phyloP scores from a whole-genome alignment of 306 rosid species.

The Pyrus pyrifolia region DNA sequence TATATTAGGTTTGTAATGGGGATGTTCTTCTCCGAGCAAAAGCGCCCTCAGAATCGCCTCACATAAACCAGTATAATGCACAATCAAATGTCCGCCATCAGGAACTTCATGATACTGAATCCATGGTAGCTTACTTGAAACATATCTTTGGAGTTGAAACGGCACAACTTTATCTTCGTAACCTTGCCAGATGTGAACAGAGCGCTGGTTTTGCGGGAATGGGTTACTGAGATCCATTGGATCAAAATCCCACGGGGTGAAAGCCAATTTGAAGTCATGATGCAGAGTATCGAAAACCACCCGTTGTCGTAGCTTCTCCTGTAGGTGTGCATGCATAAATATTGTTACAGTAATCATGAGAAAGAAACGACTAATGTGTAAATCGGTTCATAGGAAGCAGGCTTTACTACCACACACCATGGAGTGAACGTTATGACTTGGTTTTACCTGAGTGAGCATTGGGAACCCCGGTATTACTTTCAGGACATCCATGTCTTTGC shows the following conservation, averaged over 20 bases:
- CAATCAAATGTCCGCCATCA: constrained; percentile 87
- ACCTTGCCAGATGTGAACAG: constrained; percentile 91
- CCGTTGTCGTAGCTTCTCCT: constrained; percentile 51
- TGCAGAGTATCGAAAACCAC: constrained; percentile 74
- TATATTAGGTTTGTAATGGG: constrained; percentile 36
- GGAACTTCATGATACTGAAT: constrained; percentile 77
- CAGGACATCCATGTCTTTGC: constrained; percentile 63
- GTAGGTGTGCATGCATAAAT: constrained; percentile 15
- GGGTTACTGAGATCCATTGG: constrained; percentile 71
- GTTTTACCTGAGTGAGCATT: constrained; percentile 73
- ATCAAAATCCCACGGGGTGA: constrained; percentile 77
- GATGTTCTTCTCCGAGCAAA: constrained; percentile 72
- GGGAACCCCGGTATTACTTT: constrained; percentile 74
- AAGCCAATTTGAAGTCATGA: constrained; percentile 64
- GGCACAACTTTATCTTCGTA: constrained; percentile 92
- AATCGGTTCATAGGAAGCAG: not conserved
- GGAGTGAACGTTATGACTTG: not conserved
- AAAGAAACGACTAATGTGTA: not conserved
- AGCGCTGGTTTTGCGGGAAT: constrained; percentile 42
- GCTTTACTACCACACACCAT: not conserved
- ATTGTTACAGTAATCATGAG: not conserved
- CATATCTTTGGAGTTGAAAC: constrained; percentile 61
- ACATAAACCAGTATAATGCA: constrained; percentile 70
- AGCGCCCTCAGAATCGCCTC: constrained; percentile 82
- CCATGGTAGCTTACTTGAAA: constrained; percentile 77